Conservation (phyloP, 805 yeast genomes). For the Phaffomyces thermotolerans region DNA sequence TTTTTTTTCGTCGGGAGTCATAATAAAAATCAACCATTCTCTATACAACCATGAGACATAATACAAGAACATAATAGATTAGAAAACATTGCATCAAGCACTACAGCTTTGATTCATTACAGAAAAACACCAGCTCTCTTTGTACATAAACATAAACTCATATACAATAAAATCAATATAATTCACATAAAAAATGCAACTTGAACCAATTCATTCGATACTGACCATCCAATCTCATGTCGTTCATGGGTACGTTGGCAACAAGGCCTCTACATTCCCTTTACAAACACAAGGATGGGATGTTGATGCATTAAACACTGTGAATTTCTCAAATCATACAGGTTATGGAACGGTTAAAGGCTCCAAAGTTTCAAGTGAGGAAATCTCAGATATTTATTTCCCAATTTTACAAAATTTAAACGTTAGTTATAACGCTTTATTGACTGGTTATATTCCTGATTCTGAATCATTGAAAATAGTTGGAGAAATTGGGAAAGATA, state of each 20-base stretch:
- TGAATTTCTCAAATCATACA: slow-evolving; percentile 63
- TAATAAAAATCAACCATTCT: too few relatives aligned
- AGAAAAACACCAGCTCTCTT: too few relatives aligned
- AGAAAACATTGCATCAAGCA: too few relatives aligned
- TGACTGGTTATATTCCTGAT: slow-evolving; percentile 67
- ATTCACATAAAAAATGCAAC: background rate
- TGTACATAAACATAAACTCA: too few relatives aligned
- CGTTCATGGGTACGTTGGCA: slow-evolving; percentile 68
- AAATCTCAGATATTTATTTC: slow-evolving; percentile 30
- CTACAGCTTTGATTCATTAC: too few relatives aligned
- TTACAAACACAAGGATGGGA: slow-evolving; percentile 62
- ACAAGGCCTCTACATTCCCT: slow-evolving; percentile 59
- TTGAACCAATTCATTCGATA: slow-evolving; percentile 15
- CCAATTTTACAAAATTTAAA: slow-evolving; percentile 31
- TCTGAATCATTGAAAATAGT: slow-evolving; percentile 39
- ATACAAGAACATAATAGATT: too few relatives aligned
- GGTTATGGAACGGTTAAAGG: slow-evolving; percentile 59
- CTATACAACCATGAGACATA: too few relatives aligned
- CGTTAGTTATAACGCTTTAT: slow-evolving; percentile 41
- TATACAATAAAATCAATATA: too few relatives aligned
- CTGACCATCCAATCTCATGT: slow-evolving; percentile 64
- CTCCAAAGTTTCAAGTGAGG: slow-evolving; percentile 32
- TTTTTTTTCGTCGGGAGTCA: too few relatives aligned
- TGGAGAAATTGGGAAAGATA: slow-evolving; percentile 30
- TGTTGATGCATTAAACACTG: slow-evolving; percentile 58